Evolutionary conservation across 495 filamentous ascomycete species (phyloP).

Genomic region (Tetracladium marchalianum): DNA sequence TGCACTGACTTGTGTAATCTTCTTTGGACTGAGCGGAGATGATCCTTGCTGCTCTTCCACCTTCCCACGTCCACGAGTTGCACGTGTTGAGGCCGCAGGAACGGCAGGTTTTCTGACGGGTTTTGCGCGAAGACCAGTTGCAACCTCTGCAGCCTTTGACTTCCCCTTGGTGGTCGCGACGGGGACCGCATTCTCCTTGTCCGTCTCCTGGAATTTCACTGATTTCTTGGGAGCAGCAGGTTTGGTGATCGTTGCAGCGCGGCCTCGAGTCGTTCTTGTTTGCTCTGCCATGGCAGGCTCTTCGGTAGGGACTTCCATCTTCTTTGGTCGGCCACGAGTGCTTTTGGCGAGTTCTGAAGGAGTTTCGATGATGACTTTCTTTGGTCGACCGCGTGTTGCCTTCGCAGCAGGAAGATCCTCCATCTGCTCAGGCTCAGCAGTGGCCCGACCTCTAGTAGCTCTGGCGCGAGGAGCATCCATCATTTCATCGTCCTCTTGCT

Average conservation of each 20-base stretch:
- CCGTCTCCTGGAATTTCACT: constrained; percentile 45
- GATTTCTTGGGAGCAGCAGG: constrained; percentile 34
- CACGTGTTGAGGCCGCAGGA: constrained; percentile 8
- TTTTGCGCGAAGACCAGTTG: constrained; percentile 32
- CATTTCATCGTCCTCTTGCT: constrained; percentile 10
- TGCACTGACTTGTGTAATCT: constrained; percentile 36
- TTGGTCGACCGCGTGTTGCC: constrained; percentile 28
- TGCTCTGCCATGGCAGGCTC: constrained; percentile 16
- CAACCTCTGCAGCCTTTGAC: constrained; percentile 21
- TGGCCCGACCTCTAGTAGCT: constrained; percentile 26
- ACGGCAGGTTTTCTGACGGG: constrained; percentile 27
- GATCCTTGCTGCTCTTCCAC: constrained; percentile 10
- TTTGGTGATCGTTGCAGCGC: constrained; percentile 27
- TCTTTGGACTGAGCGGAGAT: constrained; percentile 43
- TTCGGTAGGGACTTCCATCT: constrained; percentile 14
- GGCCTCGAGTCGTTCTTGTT: constrained; percentile 21
- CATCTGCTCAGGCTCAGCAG: constrained; percentile 12
- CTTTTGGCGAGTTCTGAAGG: constrained; percentile 21
- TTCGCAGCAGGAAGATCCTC: constrained; percentile 18
- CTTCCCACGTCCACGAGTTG: constrained; percentile 15
- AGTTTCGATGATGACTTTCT: constrained; percentile 11
- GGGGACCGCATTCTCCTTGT: constrained; percentile 41
- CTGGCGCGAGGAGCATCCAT: constrained; percentile 19
- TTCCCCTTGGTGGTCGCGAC: constrained; percentile 15
- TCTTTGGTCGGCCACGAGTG: constrained; percentile 24